Evolutionary conservation across 495 filamentous ascomycete genomes (phyloP).

Genomic region (Mycothermus thermophilus): DNA sequence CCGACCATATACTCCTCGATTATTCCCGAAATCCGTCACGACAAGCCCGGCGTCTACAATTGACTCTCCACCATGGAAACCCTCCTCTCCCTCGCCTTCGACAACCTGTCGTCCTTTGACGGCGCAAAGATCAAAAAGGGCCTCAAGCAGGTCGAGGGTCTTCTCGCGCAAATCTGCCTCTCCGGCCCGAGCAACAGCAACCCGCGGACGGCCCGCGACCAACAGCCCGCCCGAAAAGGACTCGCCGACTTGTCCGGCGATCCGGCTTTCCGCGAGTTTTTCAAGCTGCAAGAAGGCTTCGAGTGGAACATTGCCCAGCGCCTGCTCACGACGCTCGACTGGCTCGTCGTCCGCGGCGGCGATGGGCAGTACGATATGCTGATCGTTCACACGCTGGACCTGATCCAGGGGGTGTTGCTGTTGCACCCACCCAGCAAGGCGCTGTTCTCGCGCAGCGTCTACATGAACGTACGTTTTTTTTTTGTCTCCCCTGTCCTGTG

Average conservation of each 20-base stretch:
- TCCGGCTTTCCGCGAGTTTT: slow-evolving; percentile 90
- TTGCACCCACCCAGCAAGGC: slow-evolving; percentile 85
- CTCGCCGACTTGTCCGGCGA: slow-evolving; percentile 61
- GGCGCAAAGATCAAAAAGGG: slow-evolving; percentile 81
- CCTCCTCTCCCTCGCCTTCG: slow-evolving; percentile 83
- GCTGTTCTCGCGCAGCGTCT: slow-evolving; percentile 75
- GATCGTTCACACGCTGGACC: slow-evolving; percentile 74
- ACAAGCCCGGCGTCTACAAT: no score
- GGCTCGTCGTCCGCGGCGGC: slow-evolving; percentile 64
- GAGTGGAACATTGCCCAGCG: slow-evolving; percentile 94
- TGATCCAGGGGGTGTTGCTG: slow-evolving; percentile 81
- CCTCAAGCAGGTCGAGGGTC: slow-evolving; percentile 85
- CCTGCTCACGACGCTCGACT: slow-evolving; percentile 74
- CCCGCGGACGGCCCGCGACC: slow-evolving; percentile 11
- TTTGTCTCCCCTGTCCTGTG: background rate
- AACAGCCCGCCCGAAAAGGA: slow-evolving; percentile 37
- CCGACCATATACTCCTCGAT: no score
- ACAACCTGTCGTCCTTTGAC: slow-evolving; percentile 91
- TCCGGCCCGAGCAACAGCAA: slow-evolving; percentile 34
- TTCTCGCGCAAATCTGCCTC: slow-evolving; percentile 91
- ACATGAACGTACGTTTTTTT: slow-evolving; percentile 69
- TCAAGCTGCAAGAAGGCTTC: slow-evolving; percentile 90
- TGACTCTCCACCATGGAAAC: slow-evolving; percentile 56
- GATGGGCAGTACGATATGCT: slow-evolving; percentile 77
- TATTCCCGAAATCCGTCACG: no score